Evolutionary conservation across 2,329 filamentous ascomycete genomes (phyloP).

Genomic region (Penicillium sp.): DNA sequence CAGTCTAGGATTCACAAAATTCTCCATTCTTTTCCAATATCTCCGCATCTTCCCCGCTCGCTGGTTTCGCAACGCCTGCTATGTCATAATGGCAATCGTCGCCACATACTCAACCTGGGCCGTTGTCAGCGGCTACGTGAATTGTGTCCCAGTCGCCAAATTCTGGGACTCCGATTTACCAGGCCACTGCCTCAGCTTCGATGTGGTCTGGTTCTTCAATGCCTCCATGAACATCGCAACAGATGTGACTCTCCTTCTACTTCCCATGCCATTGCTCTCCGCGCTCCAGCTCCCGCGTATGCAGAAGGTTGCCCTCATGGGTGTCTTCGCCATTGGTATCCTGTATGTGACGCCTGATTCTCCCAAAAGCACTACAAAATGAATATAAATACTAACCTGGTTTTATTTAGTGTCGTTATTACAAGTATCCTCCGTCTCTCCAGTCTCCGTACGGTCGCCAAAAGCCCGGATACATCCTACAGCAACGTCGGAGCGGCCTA

Average conservation of each 20-base stretch:
- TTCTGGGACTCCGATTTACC: slow-evolving; percentile 41
- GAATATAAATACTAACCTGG: not conserved
- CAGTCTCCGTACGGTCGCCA: slow-evolving; percentile 26
- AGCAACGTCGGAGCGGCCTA: slow-evolving; percentile 43
- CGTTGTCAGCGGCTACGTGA: slow-evolving; percentile 42
- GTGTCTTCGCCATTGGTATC: slow-evolving; percentile 46
- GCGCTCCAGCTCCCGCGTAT: slow-evolving; percentile 41
- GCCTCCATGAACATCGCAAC: slow-evolving; percentile 45
- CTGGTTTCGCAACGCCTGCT: slow-evolving; percentile 35
- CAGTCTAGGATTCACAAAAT: slow-evolving; percentile 41
- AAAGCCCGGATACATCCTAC: slow-evolving; percentile 30
- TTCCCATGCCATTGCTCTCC: slow-evolving; percentile 46
- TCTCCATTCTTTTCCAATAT: slow-evolving; percentile 50
- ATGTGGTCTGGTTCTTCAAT: slow-evolving; percentile 45
- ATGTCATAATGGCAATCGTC: slow-evolving; percentile 33
- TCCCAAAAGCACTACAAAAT: not conserved
- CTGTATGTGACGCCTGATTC: slow-evolving; percentile 23
- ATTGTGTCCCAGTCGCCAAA: slow-evolving; percentile 42
- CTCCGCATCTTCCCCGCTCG: slow-evolving; percentile 44
- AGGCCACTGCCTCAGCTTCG: slow-evolving; percentile 42
- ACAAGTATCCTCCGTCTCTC: slow-evolving; percentile 34
- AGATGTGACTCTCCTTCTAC: slow-evolving; percentile 42
- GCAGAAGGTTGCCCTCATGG: slow-evolving; percentile 43
- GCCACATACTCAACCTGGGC: slow-evolving; percentile 33
- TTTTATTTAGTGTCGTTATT: slow-evolving; percentile 27